Percentiles rank a stretch among this genome's conserved stretches.
Evolutionary conservation across 352 stramenopile genomes (phyloP).

Genomic region (Phytophthora sansomeana): DNA sequence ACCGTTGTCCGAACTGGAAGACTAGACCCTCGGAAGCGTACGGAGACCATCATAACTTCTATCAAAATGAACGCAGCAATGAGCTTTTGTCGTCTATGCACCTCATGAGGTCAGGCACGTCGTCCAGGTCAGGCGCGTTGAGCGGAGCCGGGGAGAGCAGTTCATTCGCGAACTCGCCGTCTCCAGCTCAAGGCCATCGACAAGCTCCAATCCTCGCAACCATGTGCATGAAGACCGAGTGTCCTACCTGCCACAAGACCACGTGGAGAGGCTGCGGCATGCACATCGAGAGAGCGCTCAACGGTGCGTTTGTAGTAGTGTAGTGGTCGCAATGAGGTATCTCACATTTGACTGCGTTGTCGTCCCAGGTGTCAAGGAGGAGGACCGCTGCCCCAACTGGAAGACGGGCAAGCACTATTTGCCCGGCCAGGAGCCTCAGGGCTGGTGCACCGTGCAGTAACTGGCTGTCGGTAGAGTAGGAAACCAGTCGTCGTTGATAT

Average conservation of each 20-base stretch:
- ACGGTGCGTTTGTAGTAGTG: constrained; percentile 28
- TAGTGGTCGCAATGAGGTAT: too few species aligned
- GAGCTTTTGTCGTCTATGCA: background rate
- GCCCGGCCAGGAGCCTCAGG: constrained; percentile 26
- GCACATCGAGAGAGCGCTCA: constrained; percentile 65
- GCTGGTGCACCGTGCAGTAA: constrained; percentile 39
- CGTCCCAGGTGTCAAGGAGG: constrained; percentile 43
- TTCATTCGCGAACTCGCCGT: constrained; percentile 31
- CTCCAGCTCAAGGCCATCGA: background rate
- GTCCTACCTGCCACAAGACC: constrained; percentile 62
- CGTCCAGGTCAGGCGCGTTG: constrained; percentile 12
- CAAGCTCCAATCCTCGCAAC: background rate
- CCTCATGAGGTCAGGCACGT: constrained; percentile 8
- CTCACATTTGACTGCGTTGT: background rate
- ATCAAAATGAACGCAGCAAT: background rate
- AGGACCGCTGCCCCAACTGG: constrained; percentile 60
- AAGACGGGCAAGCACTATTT: constrained; percentile 63
- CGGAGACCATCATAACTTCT: too few species aligned
- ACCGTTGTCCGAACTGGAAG: constrained; percentile 55
- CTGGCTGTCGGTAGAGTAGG: constrained; percentile 22
- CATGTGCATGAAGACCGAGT: constrained; percentile 76
- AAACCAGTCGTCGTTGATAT: constrained; percentile 12
- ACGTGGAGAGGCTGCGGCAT: constrained; percentile 69
- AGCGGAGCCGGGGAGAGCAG: constrained; percentile 3
- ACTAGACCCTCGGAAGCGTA: constrained; percentile 35